A percentile compares a stretch with the other conserved stretches of the same genome.
These are phyloP conservation scores for Cantharellus anzutake DNA, from an alignment of 768 basidiomycete species.

Conservation along the genomic window DNA sequence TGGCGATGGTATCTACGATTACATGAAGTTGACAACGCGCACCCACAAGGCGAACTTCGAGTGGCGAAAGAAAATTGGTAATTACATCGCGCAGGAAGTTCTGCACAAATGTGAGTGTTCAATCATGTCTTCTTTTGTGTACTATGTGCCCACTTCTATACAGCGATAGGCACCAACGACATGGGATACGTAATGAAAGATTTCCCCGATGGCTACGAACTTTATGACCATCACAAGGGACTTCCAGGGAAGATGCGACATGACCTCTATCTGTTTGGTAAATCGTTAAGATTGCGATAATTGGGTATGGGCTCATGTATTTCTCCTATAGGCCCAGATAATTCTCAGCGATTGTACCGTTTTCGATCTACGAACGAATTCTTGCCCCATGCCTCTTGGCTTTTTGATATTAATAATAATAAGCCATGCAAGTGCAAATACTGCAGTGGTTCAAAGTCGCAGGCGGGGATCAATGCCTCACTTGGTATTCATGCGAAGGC, in stretches of 20 bases:
- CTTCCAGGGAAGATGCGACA: neutral
- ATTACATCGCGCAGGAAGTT: neutral
- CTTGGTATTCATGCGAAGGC: neutral
- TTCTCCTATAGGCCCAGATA: neutral
- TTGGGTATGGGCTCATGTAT: neutral
- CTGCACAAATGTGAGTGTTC: neutral
- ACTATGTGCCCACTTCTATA: neutral
- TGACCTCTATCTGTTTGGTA: constrained; percentile 1
- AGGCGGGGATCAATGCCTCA: neutral
- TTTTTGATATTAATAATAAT: neutral
- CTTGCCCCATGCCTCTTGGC: neutral
- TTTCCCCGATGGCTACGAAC: neutral
- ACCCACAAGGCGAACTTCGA: neutral
- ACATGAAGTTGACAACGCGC: neutral
- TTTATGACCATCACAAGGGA: constrained; percentile 1
- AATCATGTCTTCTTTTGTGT: neutral
- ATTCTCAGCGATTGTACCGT: neutral
- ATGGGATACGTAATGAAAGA: neutral
- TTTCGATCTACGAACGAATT: neutral
- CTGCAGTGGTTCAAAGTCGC: neutral
- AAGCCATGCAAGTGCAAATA: constrained; percentile 1
- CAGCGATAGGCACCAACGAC: neutral
- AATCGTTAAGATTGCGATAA: neutral
- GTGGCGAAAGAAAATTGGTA: constrained; percentile 9
- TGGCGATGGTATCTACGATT: neutral